Conservation (phyloP, 345 rosid genomes). For the Boechera divaricarpa region DNA sequence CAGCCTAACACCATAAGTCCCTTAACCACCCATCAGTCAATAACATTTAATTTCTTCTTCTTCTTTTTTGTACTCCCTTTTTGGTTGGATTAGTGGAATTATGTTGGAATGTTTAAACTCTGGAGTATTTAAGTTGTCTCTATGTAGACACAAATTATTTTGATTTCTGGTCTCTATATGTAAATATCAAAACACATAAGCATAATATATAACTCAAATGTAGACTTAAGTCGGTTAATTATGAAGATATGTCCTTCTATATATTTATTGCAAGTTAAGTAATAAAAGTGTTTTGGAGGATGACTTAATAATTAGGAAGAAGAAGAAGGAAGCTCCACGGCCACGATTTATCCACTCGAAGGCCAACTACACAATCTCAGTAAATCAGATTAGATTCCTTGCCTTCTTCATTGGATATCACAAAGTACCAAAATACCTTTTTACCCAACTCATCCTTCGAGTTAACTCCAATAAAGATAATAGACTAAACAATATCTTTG, state of each 20-base stretch:
- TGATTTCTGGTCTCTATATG: neutral
- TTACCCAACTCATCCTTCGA: neutral
- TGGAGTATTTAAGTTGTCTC: conserved; percentile 1
- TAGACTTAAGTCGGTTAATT: neutral
- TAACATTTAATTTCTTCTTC: conserved; percentile 27
- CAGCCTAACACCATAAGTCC: conserved; percentile 47
- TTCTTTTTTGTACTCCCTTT: neutral
- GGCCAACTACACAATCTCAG: conserved; percentile 31
- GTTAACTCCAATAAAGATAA: neutral
- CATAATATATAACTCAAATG: neutral
- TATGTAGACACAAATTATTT: neutral
- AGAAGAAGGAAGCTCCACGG: conserved; percentile 37
- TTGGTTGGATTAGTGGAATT: conserved; percentile 23
- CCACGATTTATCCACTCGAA: conserved; percentile 42
- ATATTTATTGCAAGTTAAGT: neutral
- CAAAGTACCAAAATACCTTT: conserved; percentile 27
- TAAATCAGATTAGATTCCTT: conserved; percentile 19
- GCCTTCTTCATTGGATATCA: conserved; percentile 13
- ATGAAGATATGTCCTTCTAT: conserved; percentile 7
- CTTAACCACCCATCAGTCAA: conserved; percentile 40
- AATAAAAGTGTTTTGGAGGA: neutral
- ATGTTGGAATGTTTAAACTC: neutral
- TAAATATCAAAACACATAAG: neutral
- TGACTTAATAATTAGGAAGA: neutral
- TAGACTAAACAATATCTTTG: neutral